phyloP scores from a whole-genome alignment of 805 yeast species.

The Ogataea siamensis region DNA sequence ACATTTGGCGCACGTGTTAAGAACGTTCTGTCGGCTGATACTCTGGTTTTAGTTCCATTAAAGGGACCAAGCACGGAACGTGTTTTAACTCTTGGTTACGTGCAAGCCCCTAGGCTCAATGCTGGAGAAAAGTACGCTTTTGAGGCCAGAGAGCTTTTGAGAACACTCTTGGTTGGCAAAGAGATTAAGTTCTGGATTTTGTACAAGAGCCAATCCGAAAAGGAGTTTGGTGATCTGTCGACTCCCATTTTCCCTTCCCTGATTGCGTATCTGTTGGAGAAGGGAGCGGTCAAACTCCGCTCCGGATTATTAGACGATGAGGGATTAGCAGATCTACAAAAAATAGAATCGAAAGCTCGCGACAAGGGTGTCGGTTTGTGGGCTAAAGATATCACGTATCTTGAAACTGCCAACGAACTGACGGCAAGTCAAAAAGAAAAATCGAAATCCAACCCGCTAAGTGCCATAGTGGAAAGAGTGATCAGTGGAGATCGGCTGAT shows the following conservation, averaged over 20 bases:
- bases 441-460: conserved; percentile 42
- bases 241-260: conserved; percentile 63
- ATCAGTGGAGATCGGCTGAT: conserved; percentile 77
- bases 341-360: conserved; percentile 50
- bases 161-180: conserved; percentile 64
- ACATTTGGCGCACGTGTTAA: conserved; percentile 59
- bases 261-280: conserved; percentile 50
- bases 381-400: conserved; percentile 33
- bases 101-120: conserved; percentile 54
- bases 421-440: conserved; percentile 35
- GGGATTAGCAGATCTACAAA: conserved; percentile 37
- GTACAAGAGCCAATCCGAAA: conserved; percentile 50
- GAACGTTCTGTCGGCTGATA: conserved; percentile 68
- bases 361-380: conserved; percentile 56
- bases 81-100: conserved; percentile 59
- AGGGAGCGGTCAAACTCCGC: conserved; percentile 63
- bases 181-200: conserved; percentile 56
- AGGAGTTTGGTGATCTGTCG: conserved; percentile 71
- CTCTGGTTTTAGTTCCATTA: conserved; percentile 57
- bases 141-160: conserved; percentile 59
- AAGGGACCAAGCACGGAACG: conserved; percentile 55
- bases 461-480: conserved; percentile 70
- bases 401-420: conserved; percentile 30
- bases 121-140: conserved; percentile 48
- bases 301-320: conserved; percentile 50